Conservation (phyloP, 768 basidiomycete species). For the Collybia sp. region DNA sequence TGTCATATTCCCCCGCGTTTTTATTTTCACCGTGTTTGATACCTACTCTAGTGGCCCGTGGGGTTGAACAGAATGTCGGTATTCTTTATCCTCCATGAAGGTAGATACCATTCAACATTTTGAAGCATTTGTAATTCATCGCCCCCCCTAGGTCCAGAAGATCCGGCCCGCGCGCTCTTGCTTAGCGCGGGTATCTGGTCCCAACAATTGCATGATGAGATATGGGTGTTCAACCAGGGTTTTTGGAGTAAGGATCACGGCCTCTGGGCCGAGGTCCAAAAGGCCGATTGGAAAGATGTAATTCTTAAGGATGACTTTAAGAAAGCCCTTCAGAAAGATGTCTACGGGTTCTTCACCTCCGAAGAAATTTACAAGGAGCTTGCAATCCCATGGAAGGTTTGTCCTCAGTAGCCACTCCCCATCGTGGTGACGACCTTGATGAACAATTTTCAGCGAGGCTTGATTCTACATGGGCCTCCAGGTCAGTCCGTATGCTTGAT, state of each 20-base stretch:
- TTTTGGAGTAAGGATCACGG: constrained; percentile 59
- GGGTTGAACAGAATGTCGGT: constrained; percentile 11
- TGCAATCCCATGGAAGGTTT: constrained; percentile 80
- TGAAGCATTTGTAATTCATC: neutral
- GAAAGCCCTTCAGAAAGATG: constrained; percentile 61
- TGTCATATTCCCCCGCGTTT: neutral
- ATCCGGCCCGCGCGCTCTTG: constrained; percentile 45
- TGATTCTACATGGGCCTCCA: constrained; percentile 83
- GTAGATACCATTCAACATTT: constrained; percentile 15
- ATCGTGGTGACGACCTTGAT: too few relatives aligned
- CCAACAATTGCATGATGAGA: constrained; percentile 57
- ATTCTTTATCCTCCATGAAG: constrained; percentile 58
- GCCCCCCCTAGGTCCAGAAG: constrained; percentile 32
- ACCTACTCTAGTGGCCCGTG: neutral
- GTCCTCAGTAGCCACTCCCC: neutral
- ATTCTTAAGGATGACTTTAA: constrained; percentile 72
- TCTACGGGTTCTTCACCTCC: constrained; percentile 77
- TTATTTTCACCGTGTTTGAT: constrained; percentile 29
- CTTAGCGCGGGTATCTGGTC: constrained; percentile 47
- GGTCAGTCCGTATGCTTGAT: constrained; percentile 27
- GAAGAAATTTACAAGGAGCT: constrained; percentile 69
- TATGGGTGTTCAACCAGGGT: constrained; percentile 75
- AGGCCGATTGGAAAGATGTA: constrained; percentile 70
- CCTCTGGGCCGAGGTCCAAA: constrained; percentile 60
- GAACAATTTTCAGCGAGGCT: constrained; percentile 49